phyloP scores from a whole-genome alignment of 2,329 filamentous ascomycete species.

The Tympanopsis confertula region DNA sequence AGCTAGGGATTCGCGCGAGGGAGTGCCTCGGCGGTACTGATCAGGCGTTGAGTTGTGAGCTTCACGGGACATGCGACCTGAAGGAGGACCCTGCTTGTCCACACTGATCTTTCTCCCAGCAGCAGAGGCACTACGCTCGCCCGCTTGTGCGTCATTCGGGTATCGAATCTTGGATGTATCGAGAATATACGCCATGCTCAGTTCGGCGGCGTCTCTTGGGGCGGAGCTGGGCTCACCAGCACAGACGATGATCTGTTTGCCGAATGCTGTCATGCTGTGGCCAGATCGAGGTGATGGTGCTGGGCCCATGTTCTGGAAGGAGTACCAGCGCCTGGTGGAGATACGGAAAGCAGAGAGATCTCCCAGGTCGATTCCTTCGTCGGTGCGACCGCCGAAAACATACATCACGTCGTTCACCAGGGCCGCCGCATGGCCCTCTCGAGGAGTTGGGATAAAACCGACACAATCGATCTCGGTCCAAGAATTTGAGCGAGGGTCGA shows the following conservation, averaged over 20 bases:
- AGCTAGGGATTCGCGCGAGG: not conserved
- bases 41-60: not conserved
- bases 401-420: constrained; percentile 98
- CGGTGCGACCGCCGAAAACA: constrained; percentile 88
- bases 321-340: constrained; percentile 86
- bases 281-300: constrained; percentile 87
- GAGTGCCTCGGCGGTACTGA: not conserved
- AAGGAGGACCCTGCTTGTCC: constrained; percentile 7
- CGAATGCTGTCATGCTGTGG: constrained; percentile 93
- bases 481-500: constrained; percentile 69
- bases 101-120: constrained; percentile 9
- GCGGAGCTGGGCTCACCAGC: constrained; percentile 90
- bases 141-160: constrained; percentile 59
- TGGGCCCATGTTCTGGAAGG: constrained; percentile 98
- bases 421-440: constrained; percentile 88
- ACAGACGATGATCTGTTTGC: constrained; percentile 82
- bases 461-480: constrained; percentile 93
- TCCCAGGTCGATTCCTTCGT: constrained; percentile 83
- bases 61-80: constrained; percentile 6
- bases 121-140: constrained; percentile 17
- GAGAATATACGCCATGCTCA: constrained; percentile 80
- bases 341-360: constrained; percentile 73
- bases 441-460: constrained; percentile 85
- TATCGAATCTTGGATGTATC: constrained; percentile 96
- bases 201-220: constrained; percentile 66